phyloP scores from a whole-genome alignment of 306 rosid species.

The Cyclanthera cordifolia region DNA sequence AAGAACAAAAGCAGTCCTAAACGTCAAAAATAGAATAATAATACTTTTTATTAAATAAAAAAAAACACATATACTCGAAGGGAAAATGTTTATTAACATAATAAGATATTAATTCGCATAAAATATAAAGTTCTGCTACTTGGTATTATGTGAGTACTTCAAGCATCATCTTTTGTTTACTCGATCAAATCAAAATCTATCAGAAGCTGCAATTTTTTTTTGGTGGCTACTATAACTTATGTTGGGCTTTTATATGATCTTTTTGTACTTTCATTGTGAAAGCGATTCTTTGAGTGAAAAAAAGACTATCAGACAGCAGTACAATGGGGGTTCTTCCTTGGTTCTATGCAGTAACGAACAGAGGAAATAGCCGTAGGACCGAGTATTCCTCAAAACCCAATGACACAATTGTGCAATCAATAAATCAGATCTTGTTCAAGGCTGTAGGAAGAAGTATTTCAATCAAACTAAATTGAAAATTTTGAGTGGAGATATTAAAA shows the following conservation, averaged over 20 bases:
- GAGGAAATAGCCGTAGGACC: neutral
- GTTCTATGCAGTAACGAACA: neutral
- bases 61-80: neutral
- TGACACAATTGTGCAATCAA: neutral
- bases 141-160: neutral
- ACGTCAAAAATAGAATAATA: too few relatives aligned
- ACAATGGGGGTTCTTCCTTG: neutral
- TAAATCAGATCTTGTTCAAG: neutral
- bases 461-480: neutral
- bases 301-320: neutral
- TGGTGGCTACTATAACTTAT: neutral
- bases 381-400: too few relatives aligned
- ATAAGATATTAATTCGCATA: neutral
- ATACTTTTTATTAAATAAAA: too few relatives aligned
- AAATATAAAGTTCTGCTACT: neutral
- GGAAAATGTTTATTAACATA: neutral
- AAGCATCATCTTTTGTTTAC: neutral
- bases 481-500: neutral
- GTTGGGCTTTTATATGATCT: neutral
- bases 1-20: constrained; percentile 65
- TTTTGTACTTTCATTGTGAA: neutral
- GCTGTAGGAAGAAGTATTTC: neutral
- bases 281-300: neutral
- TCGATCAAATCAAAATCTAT: neutral
- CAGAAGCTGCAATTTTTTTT: neutral